Percentiles rank a stretch among this genome's conserved stretches.
Conservation (phyloP, 2,329 filamentous ascomycete genomes). For the Phialocephala sp. region DNA sequence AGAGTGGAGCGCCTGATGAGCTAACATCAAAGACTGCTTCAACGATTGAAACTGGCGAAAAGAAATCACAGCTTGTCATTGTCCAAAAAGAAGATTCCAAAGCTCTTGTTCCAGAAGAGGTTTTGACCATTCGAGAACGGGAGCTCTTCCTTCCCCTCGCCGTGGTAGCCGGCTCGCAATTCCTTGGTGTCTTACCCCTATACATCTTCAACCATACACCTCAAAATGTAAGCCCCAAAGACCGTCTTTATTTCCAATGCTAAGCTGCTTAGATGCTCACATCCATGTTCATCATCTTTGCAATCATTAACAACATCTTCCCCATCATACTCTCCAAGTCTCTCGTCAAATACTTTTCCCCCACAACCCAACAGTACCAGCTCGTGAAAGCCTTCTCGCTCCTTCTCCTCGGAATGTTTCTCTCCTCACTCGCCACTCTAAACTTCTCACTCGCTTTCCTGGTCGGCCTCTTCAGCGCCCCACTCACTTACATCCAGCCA, state of each 20-base stretch:
- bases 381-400: conserved; percentile 91
- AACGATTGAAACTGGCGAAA: conserved; percentile 41
- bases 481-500: conserved; percentile 75
- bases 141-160: conserved; percentile 75
- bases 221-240: conserved; percentile 55
- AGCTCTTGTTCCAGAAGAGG: conserved; percentile 35
- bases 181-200: conserved; percentile 79
- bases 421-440: conserved; percentile 90
- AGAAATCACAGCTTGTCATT: conserved; percentile 40
- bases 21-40: conserved; percentile 24
- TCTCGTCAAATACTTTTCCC: conserved; percentile 56
- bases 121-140: conserved; percentile 45
- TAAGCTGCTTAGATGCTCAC: conserved; percentile 57
- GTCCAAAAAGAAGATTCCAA: conserved; percentile 31
- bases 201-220: conserved; percentile 83
- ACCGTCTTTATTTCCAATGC: conserved; percentile 4
- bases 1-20: conserved; percentile 65
- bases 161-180: conserved; percentile 74
- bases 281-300: conserved; percentile 63
- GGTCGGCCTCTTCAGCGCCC: conserved; percentile 77
- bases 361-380: conserved; percentile 72
- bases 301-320: conserved; percentile 58
- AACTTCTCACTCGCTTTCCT: conserved; percentile 94
- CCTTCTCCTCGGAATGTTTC: conserved; percentile 88
- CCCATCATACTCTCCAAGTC: conserved; percentile 62